These are phyloP conservation scores for Phaeosphaeriaceae sp. DNA, from an alignment of 2,329 filamentous ascomycete species.

Conservation along the genomic window DNA sequence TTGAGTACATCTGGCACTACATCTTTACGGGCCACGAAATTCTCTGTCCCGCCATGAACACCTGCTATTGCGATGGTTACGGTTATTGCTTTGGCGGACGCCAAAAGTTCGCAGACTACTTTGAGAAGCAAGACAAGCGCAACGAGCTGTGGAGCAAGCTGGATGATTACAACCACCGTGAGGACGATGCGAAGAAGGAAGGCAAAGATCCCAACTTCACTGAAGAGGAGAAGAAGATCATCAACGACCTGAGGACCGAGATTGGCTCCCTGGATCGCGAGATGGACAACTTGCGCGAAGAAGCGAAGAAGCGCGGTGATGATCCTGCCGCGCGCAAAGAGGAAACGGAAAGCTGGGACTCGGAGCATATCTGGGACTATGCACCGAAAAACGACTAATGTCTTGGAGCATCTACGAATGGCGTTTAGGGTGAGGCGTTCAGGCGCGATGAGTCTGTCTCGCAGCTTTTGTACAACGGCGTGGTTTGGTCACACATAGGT, in stretches of 20 bases:
- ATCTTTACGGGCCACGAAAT: slow-evolving; percentile 50
- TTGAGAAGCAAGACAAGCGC: slow-evolving; percentile 54
- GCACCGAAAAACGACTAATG: slow-evolving; percentile 30
- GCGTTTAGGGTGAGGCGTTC: slow-evolving; percentile 22
- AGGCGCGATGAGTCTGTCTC: neutral
- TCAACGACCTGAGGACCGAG: slow-evolving; percentile 26
- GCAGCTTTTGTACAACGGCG: neutral
- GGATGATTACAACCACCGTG: slow-evolving; percentile 47
- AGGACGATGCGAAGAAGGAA: slow-evolving; percentile 41
- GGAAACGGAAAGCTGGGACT: slow-evolving; percentile 45
- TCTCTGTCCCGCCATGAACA: slow-evolving; percentile 48
- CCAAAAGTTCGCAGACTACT: slow-evolving; percentile 58
- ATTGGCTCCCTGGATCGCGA: slow-evolving; percentile 34
- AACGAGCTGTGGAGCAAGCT: slow-evolving; percentile 52
- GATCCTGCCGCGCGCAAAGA: slow-evolving; percentile 37
- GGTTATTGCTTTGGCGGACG: slow-evolving; percentile 66
- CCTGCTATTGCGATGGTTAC: slow-evolving; percentile 69
- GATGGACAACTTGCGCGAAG: slow-evolving; percentile 36
- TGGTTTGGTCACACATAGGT: neutral
- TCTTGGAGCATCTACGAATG: slow-evolving; percentile 1
- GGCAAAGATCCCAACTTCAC: slow-evolving; percentile 28
- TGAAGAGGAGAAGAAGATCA: slow-evolving; percentile 26
- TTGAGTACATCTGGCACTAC: slow-evolving; percentile 52
- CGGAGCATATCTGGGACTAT: slow-evolving; percentile 46
- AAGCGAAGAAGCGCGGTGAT: slow-evolving; percentile 44